Evolutionary conservation across 345 rosid species (phyloP).

Genomic region (Sonneratia caseolaris): DNA sequence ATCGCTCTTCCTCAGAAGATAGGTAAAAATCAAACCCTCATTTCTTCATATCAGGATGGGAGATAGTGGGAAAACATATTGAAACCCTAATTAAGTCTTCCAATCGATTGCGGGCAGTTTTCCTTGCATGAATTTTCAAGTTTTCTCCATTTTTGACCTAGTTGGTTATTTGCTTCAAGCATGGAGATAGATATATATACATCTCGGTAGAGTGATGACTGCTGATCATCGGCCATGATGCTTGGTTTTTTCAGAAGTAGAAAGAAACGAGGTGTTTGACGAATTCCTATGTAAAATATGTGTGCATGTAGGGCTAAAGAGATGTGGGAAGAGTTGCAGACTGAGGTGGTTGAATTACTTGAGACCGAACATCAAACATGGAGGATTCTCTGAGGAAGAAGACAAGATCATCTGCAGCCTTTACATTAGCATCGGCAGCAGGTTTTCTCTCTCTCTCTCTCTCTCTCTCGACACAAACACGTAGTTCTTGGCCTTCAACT

Average conservation of each 20-base stretch:
- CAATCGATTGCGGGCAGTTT: no score
- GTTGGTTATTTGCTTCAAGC: no score
- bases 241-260: no score
- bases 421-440: conserved; percentile 98
- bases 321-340: conserved; percentile 99
- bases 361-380: conserved; percentile 96
- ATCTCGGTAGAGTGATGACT: neutral
- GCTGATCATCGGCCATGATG: neutral
- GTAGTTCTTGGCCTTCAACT: conserved; percentile 4
- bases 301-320: conserved; percentile 55
- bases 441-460: conserved; percentile 31
- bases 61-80: neutral
- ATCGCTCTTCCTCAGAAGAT: conserved; percentile 96
- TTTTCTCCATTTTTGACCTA: neutral
- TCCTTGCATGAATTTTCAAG: neutral
- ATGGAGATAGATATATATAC: no score
- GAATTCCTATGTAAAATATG: neutral
- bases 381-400: conserved; percentile 99
- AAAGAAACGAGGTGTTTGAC: neutral
- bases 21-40: conserved; percentile 29
- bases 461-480: no score
- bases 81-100: neutral
- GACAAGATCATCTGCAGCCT: conserved; percentile 98
- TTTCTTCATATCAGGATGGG: neutral
- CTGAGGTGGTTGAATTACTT: conserved; percentile 96